Conservation (phyloP, 1,284 basidiomycete species). For the Austropuccinia psidii region DNA sequence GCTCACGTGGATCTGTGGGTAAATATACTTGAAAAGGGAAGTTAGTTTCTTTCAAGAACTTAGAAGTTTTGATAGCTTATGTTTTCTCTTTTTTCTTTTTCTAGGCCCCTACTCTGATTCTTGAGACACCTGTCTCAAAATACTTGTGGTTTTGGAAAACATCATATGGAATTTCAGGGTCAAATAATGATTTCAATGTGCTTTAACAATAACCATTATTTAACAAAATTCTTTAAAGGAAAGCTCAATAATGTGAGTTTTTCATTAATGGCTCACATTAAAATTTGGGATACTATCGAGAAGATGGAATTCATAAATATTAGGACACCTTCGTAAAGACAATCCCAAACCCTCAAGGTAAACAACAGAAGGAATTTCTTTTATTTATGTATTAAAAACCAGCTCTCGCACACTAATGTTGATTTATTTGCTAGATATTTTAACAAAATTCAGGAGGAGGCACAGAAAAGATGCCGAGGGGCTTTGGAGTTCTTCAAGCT, state of each 20-base stretch:
- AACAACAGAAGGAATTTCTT: no score
- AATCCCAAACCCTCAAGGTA: no score
- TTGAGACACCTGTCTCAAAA: background rate
- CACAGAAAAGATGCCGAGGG: background rate
- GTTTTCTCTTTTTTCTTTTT: no score
- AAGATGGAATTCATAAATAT: no score
- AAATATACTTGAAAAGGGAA: constrained; percentile 13
- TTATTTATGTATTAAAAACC: no score
- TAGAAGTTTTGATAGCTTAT: no score
- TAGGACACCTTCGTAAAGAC: no score
- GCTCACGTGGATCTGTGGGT: background rate
- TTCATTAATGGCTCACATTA: background rate
- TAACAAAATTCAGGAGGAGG: no score
- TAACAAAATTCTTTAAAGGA: background rate
- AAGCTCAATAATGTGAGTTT: background rate
- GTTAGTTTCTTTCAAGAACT: no score
- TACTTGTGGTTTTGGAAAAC: constrained; percentile 22
- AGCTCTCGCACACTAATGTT: no score
- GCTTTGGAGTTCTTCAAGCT: background rate
- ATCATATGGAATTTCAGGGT: constrained; percentile 10
- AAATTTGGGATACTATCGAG: no score
- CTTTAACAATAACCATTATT: constrained; percentile 1
- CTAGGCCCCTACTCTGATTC: constrained; percentile 3
- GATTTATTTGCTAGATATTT: no score
- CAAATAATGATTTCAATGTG: background rate